Evolutionary conservation across 2,329 filamentous ascomycete genomes (phyloP).

Genomic region (Xylariaceae sp.): DNA sequence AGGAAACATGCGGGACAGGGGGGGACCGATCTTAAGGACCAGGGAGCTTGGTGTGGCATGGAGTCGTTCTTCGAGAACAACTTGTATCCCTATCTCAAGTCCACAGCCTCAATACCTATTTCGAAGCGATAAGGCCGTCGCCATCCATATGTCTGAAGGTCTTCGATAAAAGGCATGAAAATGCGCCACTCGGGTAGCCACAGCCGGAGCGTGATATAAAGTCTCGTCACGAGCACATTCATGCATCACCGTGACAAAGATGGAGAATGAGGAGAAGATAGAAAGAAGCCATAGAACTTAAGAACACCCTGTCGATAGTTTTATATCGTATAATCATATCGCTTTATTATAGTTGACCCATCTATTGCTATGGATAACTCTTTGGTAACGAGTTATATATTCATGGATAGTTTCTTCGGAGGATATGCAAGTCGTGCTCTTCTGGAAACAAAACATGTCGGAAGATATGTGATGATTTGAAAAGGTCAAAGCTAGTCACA

Average conservation of each 20-base stretch:
- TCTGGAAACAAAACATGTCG: conserved; percentile 13
- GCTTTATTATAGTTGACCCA: too few species aligned
- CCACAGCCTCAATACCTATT: conserved; percentile 4
- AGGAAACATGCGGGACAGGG: conserved; percentile 15
- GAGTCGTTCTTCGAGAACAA: neutral
- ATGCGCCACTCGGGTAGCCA: conserved; percentile 14
- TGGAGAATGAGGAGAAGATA: conserved; percentile 10
- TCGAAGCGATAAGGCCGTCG: neutral
- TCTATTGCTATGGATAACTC: too few species aligned
- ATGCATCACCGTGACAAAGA: conserved; percentile 11
- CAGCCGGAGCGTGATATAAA: conserved; percentile 11
- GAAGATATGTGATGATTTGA: conserved; percentile 11
- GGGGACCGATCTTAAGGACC: conserved; percentile 1
- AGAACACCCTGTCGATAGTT: neutral
- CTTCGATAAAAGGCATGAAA: conserved; percentile 9
- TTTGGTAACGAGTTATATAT: conserved; percentile 7
- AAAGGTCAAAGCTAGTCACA: conserved; percentile 7
- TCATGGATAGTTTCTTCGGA: neutral
- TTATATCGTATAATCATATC: conserved; percentile 4
- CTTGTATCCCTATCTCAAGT: conserved; percentile 17
- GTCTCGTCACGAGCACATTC: conserved; percentile 13
- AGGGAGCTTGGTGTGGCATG: conserved; percentile 8
- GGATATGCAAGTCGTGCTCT: neutral
- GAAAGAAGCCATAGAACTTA: neutral
- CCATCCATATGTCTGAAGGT: neutral